Evolutionary conservation across 768 basidiomycete species (phyloP), one percentile per base, ranked within the genome.

Genomic region (Tulasnella sp.): DNA sequence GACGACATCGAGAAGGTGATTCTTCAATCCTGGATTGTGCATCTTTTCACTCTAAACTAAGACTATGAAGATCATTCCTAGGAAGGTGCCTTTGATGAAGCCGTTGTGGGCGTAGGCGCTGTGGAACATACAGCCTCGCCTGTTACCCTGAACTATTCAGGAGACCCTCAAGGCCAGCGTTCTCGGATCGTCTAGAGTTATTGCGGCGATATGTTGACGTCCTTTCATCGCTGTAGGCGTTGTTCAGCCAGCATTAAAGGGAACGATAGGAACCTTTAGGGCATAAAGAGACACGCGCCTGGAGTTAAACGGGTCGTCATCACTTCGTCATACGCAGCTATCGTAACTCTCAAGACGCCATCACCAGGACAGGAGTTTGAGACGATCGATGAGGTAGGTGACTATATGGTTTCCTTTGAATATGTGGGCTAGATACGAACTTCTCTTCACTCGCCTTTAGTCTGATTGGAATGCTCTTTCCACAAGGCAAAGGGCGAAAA

Each of bases 1-100:
- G 76, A 79, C 47, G 88, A 93, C 65, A 85, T 91, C 63, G 74
- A 74, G 7, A 68, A 75, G 71, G 80, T 56, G n/a, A 5, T 21
- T 9, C n/a, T 29, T 21, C 19, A 11, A 51, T 19, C 19, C 41
- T 41, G 15, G 45, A 17, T 21, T 56, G 27, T n/a, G 10, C 21
- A 7, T 15, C 2, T 8, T 13, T 13, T 19, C 24, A n/a, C 30
- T 38, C 47, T 17, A 24, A 1, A 30, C 3, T 23, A 8, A 8
- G 7, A 26, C 45, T 11, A 23, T 4, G 2, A 59, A 23, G 5
- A 9, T 51, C 2, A 7, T 19, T 19, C n/a, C 15, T 15, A 63
- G 62, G 58, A 60, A 21, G 67, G 67, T 23, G 71, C 70, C 0
- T 76, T 75, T 63, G 72, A 75, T 61, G 69, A 73, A 47, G 74